Base-by-base conservation (phyloP, 2,329 filamentous ascomycete species). In the Aspergillus proliferans region DNA sequence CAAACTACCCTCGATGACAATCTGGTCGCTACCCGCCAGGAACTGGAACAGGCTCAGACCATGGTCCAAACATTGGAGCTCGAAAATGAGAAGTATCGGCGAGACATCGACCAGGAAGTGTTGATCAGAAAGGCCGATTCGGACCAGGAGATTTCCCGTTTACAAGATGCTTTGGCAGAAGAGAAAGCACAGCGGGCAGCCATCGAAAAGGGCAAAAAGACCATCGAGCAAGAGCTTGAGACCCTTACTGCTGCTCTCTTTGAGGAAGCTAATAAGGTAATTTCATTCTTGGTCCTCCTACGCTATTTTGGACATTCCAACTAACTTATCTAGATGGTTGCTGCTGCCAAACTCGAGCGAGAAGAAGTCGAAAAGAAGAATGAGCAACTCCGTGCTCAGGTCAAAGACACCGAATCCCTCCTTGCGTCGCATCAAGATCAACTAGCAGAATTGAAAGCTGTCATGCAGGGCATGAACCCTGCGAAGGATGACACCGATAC, bases 361-460 rank as follows among this genome's bases (percentile, higher is more conserved):
- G 90, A 96, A 57, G 79, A 80, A 4, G 75, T 91, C 39, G 84
- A 90, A 49, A 87, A 86, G 63, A 88, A 88, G 65, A 95, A 93
- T 61, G 89, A 95, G 49, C 88, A 94, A 69, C 79, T 97, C 46
- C 87, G 83, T 61, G 79, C 85, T 22, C 91, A 97, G 68, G 77
- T 98, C 47, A 83, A 83, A 49, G 92, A 98, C 65, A 92, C 88
- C 0, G 90, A 97, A 69, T 78, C 81, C 21, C 79, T 98, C 15
- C 80, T 98, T 52, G 84, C 83, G 50, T 95, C 88, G 1, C 89
- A 97, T 60, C 91, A 95, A 65, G 91, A 97, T 67, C 93, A 98
- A 67, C 76, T 98, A 2, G 80, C 86, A 2, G 88, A 97, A 68
- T 81, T 98, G 54, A 98, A 98, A 71, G 77, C 81, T 18, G 89